These are phyloP conservation scores for Syncephalastrum racemosum DNA, from an alignment of 371 early-diverging fungal genomes.

Conservation along the genomic window DNA sequence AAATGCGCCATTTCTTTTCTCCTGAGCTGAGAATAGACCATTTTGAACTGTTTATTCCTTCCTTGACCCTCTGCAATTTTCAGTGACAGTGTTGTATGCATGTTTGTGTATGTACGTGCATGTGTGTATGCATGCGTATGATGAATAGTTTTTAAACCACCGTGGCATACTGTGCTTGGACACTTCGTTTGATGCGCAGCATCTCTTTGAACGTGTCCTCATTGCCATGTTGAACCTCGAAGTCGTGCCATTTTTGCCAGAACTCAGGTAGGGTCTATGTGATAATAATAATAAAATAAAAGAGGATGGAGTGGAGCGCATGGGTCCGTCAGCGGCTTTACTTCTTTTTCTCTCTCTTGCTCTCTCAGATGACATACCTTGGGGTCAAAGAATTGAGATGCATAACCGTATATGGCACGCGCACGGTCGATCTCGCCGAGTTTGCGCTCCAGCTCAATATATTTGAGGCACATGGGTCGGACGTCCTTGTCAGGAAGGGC, in stretches of 20 bases:
- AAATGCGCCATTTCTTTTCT: constrained; percentile 13
- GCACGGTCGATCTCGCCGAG: constrained; percentile 96
- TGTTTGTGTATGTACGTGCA: neutral
- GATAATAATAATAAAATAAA: too few species aligned
- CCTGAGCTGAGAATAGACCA: constrained; percentile 9
- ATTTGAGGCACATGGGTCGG: constrained; percentile 77
- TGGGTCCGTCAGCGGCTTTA: neutral
- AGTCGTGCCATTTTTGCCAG: constrained; percentile 95
- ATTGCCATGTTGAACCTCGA: constrained; percentile 96
- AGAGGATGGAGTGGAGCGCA: neutral
- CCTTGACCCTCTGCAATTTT: neutral
- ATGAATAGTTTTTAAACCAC: constrained; percentile 17
- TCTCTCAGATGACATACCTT: constrained; percentile 35
- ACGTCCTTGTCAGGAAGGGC: constrained; percentile 84
- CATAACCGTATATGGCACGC: constrained; percentile 88
- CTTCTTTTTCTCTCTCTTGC: constrained; percentile 5
- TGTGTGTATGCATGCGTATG: neutral
- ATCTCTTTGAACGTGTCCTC: constrained; percentile 98
- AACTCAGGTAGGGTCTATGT: constrained; percentile 62
- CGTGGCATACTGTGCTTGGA: constrained; percentile 45
- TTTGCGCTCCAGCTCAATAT: constrained; percentile 84
- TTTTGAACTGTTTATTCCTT: neutral
- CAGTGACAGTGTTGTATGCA: neutral
- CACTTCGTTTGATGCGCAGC: constrained; percentile 91
- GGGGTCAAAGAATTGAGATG: constrained; percentile 89